Evolutionary conservation across 2,329 filamentous ascomycete genomes (phyloP), one percentile per base, ranked within the genome.

Genomic region (Xylariales sp.): DNA sequence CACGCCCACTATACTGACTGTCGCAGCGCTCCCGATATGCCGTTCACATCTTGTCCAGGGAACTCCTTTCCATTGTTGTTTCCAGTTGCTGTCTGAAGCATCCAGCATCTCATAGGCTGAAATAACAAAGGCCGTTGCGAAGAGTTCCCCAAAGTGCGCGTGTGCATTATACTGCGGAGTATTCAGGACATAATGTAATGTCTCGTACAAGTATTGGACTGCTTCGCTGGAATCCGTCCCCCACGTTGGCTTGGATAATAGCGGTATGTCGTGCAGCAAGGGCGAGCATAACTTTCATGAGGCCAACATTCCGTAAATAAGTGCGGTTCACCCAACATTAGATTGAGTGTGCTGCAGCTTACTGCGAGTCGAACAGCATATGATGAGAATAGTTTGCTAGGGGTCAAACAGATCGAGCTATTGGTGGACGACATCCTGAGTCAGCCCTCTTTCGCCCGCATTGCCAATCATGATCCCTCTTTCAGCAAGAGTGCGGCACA

Each of bases 51-150:
- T 39, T 79, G 76, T 82, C 74, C 78, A 82, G 48, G 82, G 84
- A 1, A 82, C 76, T 0, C 79, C 79, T 51, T 81, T 76, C 0
- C 83, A 62, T 52, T 84, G 79, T 3, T 76, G 63, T 46, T 82
- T 74, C 79, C 80, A 83, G 32, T 56, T 73, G 56, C 56, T 52
- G 14, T 70, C 68, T 5, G 71, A 70, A 3, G 70, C 73, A 39
- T 80, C 74, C n/a, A 82, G 70, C 79, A 83, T 83, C 56, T 83
- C 79, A 48, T 82, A 83, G 0, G 76, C 77, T 10, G 75, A 80
- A 21, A 83, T 75, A 12, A 82, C 66, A 1, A 82, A 60, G 0
- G 76, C 71, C 0, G 78, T 83, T 0, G 74, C 72, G 20, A 85
- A 64, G 86, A 84, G 62, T 51, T 83, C 79, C 10, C 67, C 65